Evolutionary conservation across 768 basidiomycete species (phyloP).

Genomic region (Amanita thiersii): DNA sequence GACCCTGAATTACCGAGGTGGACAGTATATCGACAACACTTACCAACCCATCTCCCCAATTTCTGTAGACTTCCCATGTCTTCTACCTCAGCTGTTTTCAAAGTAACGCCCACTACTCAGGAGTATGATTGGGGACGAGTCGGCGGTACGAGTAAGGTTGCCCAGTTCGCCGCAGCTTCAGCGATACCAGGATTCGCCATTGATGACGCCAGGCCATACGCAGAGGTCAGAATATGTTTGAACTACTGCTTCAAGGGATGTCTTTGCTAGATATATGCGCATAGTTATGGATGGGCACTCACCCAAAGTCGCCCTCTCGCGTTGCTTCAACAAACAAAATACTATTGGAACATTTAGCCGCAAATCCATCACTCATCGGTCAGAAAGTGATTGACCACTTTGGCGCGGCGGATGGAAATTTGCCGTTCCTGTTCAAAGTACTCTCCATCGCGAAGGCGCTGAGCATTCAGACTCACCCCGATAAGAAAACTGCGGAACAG

Average conservation of each 20-base stretch:
- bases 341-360: slow-evolving; percentile 54
- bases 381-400: slow-evolving; percentile 45
- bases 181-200: slow-evolving; percentile 57
- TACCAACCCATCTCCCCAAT: no score
- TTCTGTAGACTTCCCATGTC: background rate
- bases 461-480: slow-evolving; percentile 89
- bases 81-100: slow-evolving; percentile 45
- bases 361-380: slow-evolving; percentile 66
- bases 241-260: background rate
- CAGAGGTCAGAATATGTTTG: slow-evolving; percentile 58
- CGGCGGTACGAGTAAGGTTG: slow-evolving; percentile 77
- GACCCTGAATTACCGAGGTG: no score
- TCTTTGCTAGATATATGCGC: slow-evolving; percentile 7
- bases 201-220: slow-evolving; percentile 74
- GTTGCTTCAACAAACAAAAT: slow-evolving; percentile 26
- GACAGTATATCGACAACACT: no score
- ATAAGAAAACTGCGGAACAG: slow-evolving; percentile 70
- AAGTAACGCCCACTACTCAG: slow-evolving; percentile 77
- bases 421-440: slow-evolving; percentile 91
- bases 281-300: slow-evolving; percentile 99
- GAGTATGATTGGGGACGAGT: slow-evolving; percentile 94
- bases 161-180: slow-evolving; percentile 64
- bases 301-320: slow-evolving; percentile 54
- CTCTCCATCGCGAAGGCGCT: slow-evolving; percentile 84
- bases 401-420: slow-evolving; percentile 49